Conservation (phyloP, 108 stramenopile genomes). For the Thalassiosira profunda region DNA sequence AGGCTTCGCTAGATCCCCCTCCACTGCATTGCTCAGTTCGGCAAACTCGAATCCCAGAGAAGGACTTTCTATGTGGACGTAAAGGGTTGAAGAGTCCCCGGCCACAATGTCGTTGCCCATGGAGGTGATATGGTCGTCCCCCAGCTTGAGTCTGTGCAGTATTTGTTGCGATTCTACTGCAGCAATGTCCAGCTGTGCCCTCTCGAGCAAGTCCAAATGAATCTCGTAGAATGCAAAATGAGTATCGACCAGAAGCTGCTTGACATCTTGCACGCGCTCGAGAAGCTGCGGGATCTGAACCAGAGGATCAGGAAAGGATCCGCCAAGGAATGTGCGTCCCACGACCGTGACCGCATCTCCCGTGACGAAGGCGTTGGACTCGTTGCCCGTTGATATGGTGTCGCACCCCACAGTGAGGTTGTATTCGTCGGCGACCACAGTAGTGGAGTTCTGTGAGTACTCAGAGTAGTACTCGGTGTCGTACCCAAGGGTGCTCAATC, state of each 20-base stretch:
- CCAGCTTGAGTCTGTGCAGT: conserved; percentile 8
- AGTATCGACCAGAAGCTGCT: conserved; percentile 8
- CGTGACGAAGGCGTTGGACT: conserved; percentile 5
- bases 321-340: conserved; percentile 11
- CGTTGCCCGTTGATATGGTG: conserved; percentile 7
- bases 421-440: neutral
- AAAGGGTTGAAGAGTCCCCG: conserved; percentile 20
- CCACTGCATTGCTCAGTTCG: neutral
- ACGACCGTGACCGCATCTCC: conserved; percentile 19
- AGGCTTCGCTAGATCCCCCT: neutral
- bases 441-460: neutral
- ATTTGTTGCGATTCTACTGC: neutral
- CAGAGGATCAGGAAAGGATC: neutral
- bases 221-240: conserved; percentile 25
- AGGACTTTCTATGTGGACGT: conserved; percentile 22
- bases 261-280: conserved; percentile 7
- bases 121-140: conserved; percentile 7
- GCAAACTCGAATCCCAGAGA: conserved; percentile 1
- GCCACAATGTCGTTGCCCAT: conserved; percentile 18
- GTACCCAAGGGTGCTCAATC: conserved; percentile 13
- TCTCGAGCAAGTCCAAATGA: conserved; percentile 12
- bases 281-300: conserved; percentile 1
- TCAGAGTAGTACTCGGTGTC: conserved; percentile 14
- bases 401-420: conserved; percentile 17
- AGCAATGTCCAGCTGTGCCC: neutral